Evolutionary conservation across 2,329 filamentous ascomycete species (phyloP).

Genomic region (Coniochaeta sp.): DNA sequence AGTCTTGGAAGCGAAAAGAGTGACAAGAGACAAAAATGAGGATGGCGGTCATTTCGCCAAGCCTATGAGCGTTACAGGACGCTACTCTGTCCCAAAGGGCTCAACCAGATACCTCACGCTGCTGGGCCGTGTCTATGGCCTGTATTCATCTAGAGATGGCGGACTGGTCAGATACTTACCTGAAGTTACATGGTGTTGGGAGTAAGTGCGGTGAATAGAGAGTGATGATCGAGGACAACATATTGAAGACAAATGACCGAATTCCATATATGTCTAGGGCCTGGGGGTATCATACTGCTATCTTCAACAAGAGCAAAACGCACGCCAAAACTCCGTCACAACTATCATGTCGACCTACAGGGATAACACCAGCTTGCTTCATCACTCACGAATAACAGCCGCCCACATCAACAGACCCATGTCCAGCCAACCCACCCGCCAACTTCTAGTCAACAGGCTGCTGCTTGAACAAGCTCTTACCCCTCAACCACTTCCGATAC

Average conservation of each 20-base stretch:
- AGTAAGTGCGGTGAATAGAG: neutral
- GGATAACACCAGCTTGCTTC: neutral
- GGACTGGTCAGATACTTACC: neutral
- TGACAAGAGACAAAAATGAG: neutral
- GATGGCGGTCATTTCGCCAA: neutral
- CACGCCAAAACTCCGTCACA: neutral
- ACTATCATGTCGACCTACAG: neutral
- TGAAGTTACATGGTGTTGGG: neutral
- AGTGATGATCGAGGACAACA: neutral
- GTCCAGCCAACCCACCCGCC: neutral
- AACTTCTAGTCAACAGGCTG: slow-evolving; percentile 50
- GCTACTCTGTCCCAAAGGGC: neutral
- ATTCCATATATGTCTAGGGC: neutral
- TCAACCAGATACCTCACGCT: neutral
- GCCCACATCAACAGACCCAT: neutral
- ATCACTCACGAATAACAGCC: neutral
- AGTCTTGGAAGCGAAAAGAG: neutral
- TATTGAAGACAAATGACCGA: neutral
- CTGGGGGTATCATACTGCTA: neutral
- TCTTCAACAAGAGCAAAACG: neutral
- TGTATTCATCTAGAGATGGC: neutral
- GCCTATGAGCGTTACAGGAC: neutral
- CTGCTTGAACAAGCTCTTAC: slow-evolving; percentile 96
- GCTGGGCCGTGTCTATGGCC: neutral
- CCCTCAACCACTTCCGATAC: slow-evolving; percentile 88